Conservation (phyloP, 2,329 filamentous ascomycete genomes). For the Ophiostoma perfectum region DNA sequence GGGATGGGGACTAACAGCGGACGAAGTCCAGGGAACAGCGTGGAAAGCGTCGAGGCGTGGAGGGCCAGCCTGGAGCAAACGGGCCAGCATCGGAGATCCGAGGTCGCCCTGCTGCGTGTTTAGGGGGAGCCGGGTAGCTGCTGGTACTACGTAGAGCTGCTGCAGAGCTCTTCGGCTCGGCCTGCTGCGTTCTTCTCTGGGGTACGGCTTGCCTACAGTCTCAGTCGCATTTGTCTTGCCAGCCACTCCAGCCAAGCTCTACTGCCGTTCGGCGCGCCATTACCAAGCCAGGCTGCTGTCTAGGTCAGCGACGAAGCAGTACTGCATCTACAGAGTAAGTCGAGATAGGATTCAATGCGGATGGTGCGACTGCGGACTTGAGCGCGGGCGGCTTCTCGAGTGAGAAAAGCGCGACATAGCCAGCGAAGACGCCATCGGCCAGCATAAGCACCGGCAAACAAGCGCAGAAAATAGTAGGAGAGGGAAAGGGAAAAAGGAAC, state of each 20-base stretch:
- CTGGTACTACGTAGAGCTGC: no score
- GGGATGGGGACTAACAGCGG: conserved; percentile 6
- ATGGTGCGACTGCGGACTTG: conserved; percentile 11
- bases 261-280: no score
- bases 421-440: conserved; percentile 15
- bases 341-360: not conserved
- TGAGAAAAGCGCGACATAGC: not conserved
- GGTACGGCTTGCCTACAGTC: not conserved
- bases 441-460: not conserved
- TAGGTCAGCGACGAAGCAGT: not conserved
- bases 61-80: not conserved
- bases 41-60: conserved; percentile 9
- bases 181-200: not conserved
- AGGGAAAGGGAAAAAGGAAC: not conserved
- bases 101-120: conserved; percentile 7
- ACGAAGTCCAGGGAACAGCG: conserved; percentile 11
- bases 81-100: conserved; percentile 26
- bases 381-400: not conserved
- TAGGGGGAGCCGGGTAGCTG: no score
- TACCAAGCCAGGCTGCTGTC: no score
- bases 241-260: not conserved
- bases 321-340: not conserved
- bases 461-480: not conserved
- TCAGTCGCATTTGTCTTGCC: not conserved
- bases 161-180: not conserved